A percentile compares a stretch with the other conserved stretches of the same genome.
Conservation (phyloP, 352 stramenopile genomes). For the Phytophthora brassicae region DNA sequence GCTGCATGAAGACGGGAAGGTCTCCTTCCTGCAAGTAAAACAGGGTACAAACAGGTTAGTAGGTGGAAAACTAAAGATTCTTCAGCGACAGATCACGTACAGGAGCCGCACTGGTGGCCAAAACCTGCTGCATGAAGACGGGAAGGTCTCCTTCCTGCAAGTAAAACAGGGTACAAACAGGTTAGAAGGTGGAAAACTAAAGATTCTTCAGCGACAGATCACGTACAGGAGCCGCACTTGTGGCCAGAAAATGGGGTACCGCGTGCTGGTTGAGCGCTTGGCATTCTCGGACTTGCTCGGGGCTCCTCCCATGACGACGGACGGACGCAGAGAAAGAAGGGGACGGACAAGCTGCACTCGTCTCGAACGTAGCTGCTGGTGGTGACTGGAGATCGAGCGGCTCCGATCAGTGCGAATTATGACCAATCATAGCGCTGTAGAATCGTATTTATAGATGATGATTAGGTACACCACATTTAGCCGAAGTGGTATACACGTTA, state of each 20-base stretch:
- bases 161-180: constrained; percentile 4
- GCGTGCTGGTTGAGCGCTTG: constrained; percentile 13
- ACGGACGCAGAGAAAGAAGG: constrained; percentile 9
- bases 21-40: constrained; percentile 37
- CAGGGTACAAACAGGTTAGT: not conserved
- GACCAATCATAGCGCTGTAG: constrained; percentile 9
- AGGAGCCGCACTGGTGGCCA: constrained; percentile 63
- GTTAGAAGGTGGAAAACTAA: not conserved
- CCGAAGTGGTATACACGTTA: not conserved
- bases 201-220: not conserved
- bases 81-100: constrained; percentile 38
- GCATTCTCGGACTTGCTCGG: constrained; percentile 36
- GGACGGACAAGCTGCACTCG: constrained; percentile 17
- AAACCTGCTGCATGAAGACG: constrained; percentile 80
- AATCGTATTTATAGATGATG: constrained; percentile 17
- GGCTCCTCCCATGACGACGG: constrained; percentile 50
- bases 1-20: constrained; percentile 78
- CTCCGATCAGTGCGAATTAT: constrained; percentile 12
- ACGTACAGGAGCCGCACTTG: constrained; percentile 61
- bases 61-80: not conserved
- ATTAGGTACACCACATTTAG: constrained; percentile 18
- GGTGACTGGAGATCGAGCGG: constrained; percentile 39
- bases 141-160: constrained; percentile 47
- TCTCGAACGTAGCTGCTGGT: constrained; percentile 19
- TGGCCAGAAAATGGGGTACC: constrained; percentile 71